A percentile compares a stretch with the other conserved stretches of the same genome.
Conservation (phyloP, 169 alveolate species). For the Plasmodium cynomolgi region DNA sequence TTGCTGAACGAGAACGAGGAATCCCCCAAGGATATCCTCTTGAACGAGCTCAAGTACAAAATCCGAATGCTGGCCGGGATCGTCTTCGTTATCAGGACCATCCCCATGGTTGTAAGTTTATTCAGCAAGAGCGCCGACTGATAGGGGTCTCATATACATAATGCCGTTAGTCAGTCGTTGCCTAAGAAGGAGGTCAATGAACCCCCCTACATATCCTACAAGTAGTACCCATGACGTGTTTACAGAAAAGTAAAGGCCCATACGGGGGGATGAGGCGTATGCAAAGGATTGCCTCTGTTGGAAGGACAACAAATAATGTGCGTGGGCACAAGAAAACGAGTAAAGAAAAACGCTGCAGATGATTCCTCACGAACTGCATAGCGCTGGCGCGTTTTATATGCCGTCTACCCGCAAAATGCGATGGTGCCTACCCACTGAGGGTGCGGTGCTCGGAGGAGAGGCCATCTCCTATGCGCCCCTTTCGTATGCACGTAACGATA, state of each 20-base stretch:
- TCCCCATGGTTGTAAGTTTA: constrained; percentile 26
- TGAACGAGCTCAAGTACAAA: constrained; percentile 66
- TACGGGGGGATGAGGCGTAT: not conserved
- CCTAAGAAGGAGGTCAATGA: not conserved
- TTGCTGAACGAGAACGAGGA: constrained; percentile 44
- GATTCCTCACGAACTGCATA: not conserved
- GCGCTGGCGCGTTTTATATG: not conserved
- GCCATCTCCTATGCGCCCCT: not conserved
- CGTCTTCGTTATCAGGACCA: constrained; percentile 28
- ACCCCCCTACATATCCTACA: not conserved
- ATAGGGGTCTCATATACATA: not conserved
- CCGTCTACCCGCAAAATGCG: not conserved
- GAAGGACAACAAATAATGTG: not conserved
- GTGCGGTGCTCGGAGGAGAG: not conserved
- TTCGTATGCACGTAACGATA: not conserved
- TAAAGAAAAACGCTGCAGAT: not conserved
- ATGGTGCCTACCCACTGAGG: not conserved
- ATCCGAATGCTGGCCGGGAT: constrained; percentile 50
- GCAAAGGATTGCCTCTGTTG: not conserved
- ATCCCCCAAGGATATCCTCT: constrained; percentile 71
- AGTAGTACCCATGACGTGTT: not conserved
- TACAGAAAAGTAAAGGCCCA: not conserved
- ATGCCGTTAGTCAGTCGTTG: not conserved
- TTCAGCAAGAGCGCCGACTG: constrained; percentile 10
- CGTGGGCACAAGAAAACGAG: not conserved